These are phyloP conservation scores for Hypoxylon intermedium DNA, from an alignment of 495 filamentous ascomycete species.

Conservation along the genomic window DNA sequence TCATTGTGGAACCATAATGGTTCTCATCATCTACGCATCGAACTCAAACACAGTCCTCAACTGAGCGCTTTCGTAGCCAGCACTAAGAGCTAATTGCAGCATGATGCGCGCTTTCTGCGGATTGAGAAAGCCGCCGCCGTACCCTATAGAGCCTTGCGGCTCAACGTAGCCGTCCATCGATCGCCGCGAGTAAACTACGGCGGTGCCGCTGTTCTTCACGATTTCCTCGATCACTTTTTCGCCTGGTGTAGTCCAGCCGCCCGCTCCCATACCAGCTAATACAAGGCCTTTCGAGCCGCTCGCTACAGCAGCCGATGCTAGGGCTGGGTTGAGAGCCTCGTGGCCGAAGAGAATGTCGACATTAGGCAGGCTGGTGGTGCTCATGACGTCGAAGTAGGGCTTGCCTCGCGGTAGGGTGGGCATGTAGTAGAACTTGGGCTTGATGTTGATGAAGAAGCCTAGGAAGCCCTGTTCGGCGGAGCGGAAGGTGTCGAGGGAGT, in stretches of 20 bases:
- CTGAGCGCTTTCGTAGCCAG: constrained; percentile 32
- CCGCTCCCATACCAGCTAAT: constrained; percentile 47
- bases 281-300: constrained; percentile 55
- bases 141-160: constrained; percentile 16
- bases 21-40: constrained; percentile 12
- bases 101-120: constrained; percentile 47
- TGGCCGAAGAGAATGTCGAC: constrained; percentile 55
- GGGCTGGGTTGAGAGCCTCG: constrained; percentile 43
- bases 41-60: constrained; percentile 25
- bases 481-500: constrained; percentile 60
- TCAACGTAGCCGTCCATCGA: constrained; percentile 38
- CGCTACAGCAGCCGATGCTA: constrained; percentile 47
- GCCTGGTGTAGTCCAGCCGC: constrained; percentile 36
- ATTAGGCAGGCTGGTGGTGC: constrained; percentile 46
- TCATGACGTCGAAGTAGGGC: constrained; percentile 46
- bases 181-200: constrained; percentile 39
- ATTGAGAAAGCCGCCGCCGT: constrained; percentile 44
- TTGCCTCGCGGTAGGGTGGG: constrained; percentile 48
- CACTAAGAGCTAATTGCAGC: constrained; percentile 43
- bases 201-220: constrained; percentile 38
- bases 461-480: constrained; percentile 54
- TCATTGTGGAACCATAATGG: background rate
- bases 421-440: constrained; percentile 55
- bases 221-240: constrained; percentile 20
- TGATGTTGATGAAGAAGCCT: constrained; percentile 54